phyloP scores from a whole-genome alignment of 805 yeast genomes.

The Wickerhamiella azymoides region DNA sequence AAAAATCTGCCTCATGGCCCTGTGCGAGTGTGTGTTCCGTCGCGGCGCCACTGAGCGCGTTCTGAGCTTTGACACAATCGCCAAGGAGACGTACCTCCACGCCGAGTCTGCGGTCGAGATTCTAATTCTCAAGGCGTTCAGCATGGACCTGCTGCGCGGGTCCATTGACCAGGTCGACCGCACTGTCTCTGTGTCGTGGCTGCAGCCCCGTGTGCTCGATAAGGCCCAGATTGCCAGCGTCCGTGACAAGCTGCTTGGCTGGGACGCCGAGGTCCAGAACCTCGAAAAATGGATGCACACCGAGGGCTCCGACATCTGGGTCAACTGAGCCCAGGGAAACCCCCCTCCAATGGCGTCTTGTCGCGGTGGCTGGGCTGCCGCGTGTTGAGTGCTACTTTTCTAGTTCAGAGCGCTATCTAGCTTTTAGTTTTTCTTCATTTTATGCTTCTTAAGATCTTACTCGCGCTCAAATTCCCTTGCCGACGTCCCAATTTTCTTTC shows the following conservation, averaged over 20 bases:
- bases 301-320: slow-evolving; percentile 55
- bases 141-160: slow-evolving; percentile 76
- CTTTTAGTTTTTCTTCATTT: no score
- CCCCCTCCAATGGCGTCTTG: neutral
- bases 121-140: slow-evolving; percentile 79
- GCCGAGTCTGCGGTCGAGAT: slow-evolving; percentile 70
- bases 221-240: slow-evolving; percentile 63
- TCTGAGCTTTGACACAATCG: slow-evolving; percentile 58
- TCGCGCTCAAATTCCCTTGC: no score
- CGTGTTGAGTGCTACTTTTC: no score
- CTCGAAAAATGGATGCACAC: slow-evolving; percentile 48
- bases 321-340: slow-evolving; percentile 5
- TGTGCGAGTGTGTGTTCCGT: slow-evolving; percentile 72
- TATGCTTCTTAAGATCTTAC: no score
- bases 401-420: no score
- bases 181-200: slow-evolving; percentile 76
- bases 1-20: slow-evolving; percentile 83
- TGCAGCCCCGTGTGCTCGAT: slow-evolving; percentile 89
- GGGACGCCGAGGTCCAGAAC: slow-evolving; percentile 64
- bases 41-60: slow-evolving; percentile 63
- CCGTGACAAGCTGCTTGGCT: slow-evolving; percentile 54
- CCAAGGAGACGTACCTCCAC: slow-evolving; percentile 49
- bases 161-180: slow-evolving; percentile 75
- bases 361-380: no score
- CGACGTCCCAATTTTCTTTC: no score